A percentile compares a stretch with the other conserved stretches of the same genome.
Conservation (phyloP, 257 asterid genomes). For the Lantana camara region DNA sequence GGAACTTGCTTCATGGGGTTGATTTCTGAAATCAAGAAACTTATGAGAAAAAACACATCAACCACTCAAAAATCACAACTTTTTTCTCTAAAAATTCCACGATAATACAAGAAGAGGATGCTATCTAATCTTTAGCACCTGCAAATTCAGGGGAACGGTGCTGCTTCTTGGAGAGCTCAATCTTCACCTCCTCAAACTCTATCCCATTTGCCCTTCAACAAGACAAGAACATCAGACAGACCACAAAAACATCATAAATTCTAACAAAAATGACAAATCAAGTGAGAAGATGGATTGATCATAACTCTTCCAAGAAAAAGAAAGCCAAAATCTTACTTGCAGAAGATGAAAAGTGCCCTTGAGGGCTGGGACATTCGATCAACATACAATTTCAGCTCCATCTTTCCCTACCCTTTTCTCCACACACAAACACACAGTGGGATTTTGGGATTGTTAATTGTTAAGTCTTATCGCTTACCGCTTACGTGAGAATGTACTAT, state of each 20-base stretch:
- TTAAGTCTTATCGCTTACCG: too few relatives aligned
- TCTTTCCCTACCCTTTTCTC: constrained; percentile 19
- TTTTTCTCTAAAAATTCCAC: not conserved
- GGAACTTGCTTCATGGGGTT: constrained; percentile 89
- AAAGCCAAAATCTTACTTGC: constrained; percentile 50
- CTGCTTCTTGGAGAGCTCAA: constrained; percentile 51
- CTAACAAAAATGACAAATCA: not conserved
- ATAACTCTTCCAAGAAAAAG: too few relatives aligned
- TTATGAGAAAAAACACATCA: not conserved
- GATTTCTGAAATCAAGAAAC: constrained; percentile 42
- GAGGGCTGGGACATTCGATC: constrained; percentile 96
- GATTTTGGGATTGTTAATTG: not conserved
- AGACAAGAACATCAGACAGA: not conserved
- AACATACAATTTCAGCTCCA: constrained; percentile 66
- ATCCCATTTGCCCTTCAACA: constrained; percentile 61
- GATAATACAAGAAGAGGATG: not conserved
- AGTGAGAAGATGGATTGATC: not conserved
- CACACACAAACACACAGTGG: not conserved
- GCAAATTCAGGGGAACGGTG: constrained; percentile 64
- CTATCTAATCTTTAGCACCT: constrained; percentile 33
- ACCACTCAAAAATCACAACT: constrained; percentile 2
- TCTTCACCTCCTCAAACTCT: constrained; percentile 77
- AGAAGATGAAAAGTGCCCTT: constrained; percentile 79
- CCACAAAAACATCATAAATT: not conserved
- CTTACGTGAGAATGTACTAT: too few relatives aligned